Conservation (phyloP, 306 rosid genomes). For the Hylodesmum podocarpum region DNA sequence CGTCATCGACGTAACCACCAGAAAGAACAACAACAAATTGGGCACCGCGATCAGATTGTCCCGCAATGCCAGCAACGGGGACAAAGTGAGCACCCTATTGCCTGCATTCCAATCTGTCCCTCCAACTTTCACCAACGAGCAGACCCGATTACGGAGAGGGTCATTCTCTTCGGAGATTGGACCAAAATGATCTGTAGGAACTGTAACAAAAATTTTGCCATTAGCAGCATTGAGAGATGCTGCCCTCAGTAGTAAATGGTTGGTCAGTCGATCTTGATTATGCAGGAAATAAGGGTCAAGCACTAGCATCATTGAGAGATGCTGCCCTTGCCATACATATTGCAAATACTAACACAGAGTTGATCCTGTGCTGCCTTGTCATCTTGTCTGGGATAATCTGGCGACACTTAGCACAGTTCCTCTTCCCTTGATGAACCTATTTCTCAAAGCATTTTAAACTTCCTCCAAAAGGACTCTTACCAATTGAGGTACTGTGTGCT, state of each 20-base stretch:
- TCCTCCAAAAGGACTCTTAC: too few relatives aligned
- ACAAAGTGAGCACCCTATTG: constrained; percentile 85
- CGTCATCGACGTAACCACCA: constrained; percentile 54
- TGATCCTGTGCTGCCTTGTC: constrained; percentile 72
- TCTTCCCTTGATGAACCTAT: constrained; percentile 63
- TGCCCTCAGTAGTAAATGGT: constrained; percentile 16
- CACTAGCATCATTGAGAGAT: constrained; percentile 20
- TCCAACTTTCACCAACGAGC: constrained; percentile 66
- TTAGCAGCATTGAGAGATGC: constrained; percentile 67
- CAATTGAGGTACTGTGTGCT: too few relatives aligned
- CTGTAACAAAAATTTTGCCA: constrained; percentile 70
- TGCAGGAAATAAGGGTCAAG: constrained; percentile 34
- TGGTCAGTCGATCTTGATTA: constrained; percentile 18
- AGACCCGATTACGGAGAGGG: constrained; percentile 61
- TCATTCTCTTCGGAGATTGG: constrained; percentile 63
- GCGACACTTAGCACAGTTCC: constrained; percentile 66
- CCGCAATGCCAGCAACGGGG: constrained; percentile 72
- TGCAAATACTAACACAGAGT: constrained; percentile 60
- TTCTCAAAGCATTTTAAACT: constrained; percentile 74
- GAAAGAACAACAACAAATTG: constrained; percentile 83
- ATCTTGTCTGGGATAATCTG: constrained; percentile 50
- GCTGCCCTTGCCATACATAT: constrained; percentile 65
- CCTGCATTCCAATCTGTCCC: constrained; percentile 49
- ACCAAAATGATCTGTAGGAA: constrained; percentile 72
- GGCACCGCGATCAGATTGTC: constrained; percentile 63